Evolutionary conservation across 129 eudicot species (phyloP).

Genomic region (Heracleum sosnowskyi): DNA sequence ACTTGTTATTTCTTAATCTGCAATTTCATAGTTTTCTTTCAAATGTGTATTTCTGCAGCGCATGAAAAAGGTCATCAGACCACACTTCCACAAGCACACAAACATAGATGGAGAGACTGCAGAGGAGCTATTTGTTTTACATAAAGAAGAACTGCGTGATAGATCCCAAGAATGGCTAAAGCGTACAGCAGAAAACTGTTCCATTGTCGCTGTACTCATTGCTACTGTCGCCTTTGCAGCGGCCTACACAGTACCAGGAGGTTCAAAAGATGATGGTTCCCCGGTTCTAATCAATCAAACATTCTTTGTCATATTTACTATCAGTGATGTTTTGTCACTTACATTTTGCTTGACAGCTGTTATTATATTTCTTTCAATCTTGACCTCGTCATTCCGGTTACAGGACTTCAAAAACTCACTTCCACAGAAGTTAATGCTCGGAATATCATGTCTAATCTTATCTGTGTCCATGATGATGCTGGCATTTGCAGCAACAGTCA

Average conservation of each 20-base stretch:
- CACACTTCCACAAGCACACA: constrained; percentile 6
- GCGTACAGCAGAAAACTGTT: constrained; percentile 38
- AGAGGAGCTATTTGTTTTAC: constrained; percentile 16
- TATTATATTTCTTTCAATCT: constrained; percentile 25
- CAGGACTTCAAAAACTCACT: constrained; percentile 26
- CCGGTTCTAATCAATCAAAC: constrained; percentile 27
- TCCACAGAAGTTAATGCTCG: constrained; percentile 20
- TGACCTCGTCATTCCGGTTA: constrained; percentile 31
- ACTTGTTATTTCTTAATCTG: background rate
- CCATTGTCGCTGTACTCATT: constrained; percentile 39
- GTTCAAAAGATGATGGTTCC: constrained; percentile 15
- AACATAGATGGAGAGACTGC: constrained; percentile 26
- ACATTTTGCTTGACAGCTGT: constrained; percentile 29
- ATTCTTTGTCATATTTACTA: constrained; percentile 26
- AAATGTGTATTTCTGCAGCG: constrained; percentile 16
- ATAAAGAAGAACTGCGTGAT: constrained; percentile 18
- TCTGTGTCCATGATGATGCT: constrained; percentile 46
- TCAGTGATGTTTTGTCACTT: constrained; percentile 29
- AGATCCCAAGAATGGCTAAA: constrained; percentile 35
- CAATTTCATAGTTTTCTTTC: background rate
- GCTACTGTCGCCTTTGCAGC: constrained; percentile 49
- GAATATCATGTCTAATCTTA: constrained; percentile 21
- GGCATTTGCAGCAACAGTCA: constrained; percentile 36
- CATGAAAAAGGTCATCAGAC: constrained; percentile 13
- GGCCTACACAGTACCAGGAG: constrained; percentile 44